phyloP scores from a whole-genome alignment of 352 stramenopile species.

The Phytophthora foliorum region DNA sequence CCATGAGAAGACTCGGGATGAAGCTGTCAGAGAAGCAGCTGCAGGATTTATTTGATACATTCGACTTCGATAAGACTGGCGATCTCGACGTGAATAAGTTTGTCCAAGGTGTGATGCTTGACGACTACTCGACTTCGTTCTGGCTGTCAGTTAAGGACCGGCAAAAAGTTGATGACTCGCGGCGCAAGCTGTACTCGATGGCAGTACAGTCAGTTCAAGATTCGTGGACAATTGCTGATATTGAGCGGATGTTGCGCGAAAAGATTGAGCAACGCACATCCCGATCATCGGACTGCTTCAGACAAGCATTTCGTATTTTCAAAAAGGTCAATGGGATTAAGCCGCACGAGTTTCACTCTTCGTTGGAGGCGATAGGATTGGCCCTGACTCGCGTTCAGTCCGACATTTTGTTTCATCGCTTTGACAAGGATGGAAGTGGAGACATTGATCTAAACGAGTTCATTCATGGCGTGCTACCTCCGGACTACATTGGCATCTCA shows the following conservation, averaged over 20 bases:
- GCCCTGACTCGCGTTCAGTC: slow-evolving; percentile 59
- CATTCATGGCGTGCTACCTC: slow-evolving; percentile 78
- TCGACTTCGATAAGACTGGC: slow-evolving; percentile 83
- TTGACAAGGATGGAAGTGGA: slow-evolving; percentile 77
- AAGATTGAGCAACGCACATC: slow-evolving; percentile 89
- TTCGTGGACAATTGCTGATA: slow-evolving; percentile 80
- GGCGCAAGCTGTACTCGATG: slow-evolving; percentile 63
- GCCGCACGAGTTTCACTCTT: slow-evolving; percentile 73
- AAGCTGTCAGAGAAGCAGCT: slow-evolving; percentile 64
- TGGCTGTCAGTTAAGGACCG: slow-evolving; percentile 67
- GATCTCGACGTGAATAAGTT: slow-evolving; percentile 87
- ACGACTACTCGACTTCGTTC: slow-evolving; percentile 69
- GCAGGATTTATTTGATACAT: slow-evolving; percentile 68
- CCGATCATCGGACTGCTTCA: slow-evolving; percentile 80
- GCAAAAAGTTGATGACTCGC: slow-evolving; percentile 62
- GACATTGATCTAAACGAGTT: slow-evolving; percentile 88
- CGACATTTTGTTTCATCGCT: slow-evolving; percentile 73
- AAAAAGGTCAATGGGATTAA: slow-evolving; percentile 88
- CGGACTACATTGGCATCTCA: slow-evolving; percentile 75
- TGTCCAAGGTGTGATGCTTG: slow-evolving; percentile 79
- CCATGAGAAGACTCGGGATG: slow-evolving; percentile 64
- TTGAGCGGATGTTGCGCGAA: slow-evolving; percentile 82
- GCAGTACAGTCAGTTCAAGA: slow-evolving; percentile 74
- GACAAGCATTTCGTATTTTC: slow-evolving; percentile 85
- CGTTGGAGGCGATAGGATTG: slow-evolving; percentile 69